Evolutionary conservation across 352 stramenopile species (phyloP), one percentile per base, ranked within the genome.

Genomic region (Blastocystis sp.): DNA sequence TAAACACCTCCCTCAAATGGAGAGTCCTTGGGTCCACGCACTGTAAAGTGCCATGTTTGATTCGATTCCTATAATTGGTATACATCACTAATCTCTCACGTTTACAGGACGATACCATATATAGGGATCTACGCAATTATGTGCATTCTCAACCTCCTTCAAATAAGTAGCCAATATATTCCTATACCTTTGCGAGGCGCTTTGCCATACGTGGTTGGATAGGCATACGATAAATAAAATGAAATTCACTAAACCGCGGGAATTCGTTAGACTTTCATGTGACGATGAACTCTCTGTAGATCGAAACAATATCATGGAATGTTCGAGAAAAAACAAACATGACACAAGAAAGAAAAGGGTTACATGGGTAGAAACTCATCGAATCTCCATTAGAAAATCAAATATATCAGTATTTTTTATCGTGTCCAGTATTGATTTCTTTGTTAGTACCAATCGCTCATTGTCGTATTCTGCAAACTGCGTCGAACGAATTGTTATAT

Each of bases 371-470:
- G 57, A 66, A 53, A 48, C 58, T 48, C 68, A 84, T 33, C 27
- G 73, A 64, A 96, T 93, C 69, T 98, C 96, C 35, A 98, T 95
- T 66, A 99, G 93, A 91, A 99, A 99, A 92, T 99, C 96, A 91
- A 98, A 98, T 91, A 98, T 98, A 91, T 99, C 96, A 44, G 96
- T 98, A 90, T 98, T 98, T 79, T 95, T 93, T 92, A 99, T 98
- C 59, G 96, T 96, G 73, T 96, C 96, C 87, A 97, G 93, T 80
- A 99, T 97, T 92, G 98, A 97, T 92, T 99, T 96, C 92, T 98
- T 98, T 91, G 98, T 95, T 84, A 99, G 92, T 82, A 95, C 93
- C 51, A 90, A 66, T 57, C 91, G 88, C 89, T 96, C 95, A 90
- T 94, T 94, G 57, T 95, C 92, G 44, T 89, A 89, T 79, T 96